These are phyloP conservation scores for Pseudoperonospora humuli DNA, from an alignment of 352 stramenopile genomes.

Conservation along the genomic window DNA sequence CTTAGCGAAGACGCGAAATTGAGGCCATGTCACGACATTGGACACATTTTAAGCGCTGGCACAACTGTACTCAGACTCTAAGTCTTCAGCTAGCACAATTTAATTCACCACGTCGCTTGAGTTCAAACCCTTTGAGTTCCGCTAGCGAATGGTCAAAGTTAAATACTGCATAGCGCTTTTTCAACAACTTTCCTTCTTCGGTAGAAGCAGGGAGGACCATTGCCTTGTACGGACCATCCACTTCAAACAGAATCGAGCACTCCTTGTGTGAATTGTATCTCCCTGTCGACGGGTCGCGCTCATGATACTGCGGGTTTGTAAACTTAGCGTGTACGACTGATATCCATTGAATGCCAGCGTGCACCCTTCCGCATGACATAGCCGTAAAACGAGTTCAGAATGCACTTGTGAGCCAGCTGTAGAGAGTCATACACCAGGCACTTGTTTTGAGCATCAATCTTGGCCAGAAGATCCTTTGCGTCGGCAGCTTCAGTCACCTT, in stretches of 20 bases:
- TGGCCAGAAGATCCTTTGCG: slow-evolving; percentile 73
- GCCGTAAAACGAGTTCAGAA: slow-evolving; percentile 99
- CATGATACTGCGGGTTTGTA: slow-evolving; percentile 96
- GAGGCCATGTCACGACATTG: neutral
- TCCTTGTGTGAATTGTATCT: slow-evolving; percentile 92
- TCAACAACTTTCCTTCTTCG: slow-evolving; percentile 97
- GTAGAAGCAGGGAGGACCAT: slow-evolving; percentile 98
- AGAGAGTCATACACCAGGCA: slow-evolving; percentile 96
- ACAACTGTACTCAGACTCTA: neutral
- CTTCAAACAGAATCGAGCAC: slow-evolving; percentile 99
- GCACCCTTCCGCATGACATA: slow-evolving; percentile 99
- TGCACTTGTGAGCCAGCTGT: slow-evolving; percentile 99
- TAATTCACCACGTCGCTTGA: slow-evolving; percentile 97
- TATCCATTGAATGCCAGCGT: slow-evolving; percentile 99
- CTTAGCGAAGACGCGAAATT: neutral
- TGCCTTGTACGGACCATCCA: slow-evolving; percentile 97
- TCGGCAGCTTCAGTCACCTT: slow-evolving; percentile 75
- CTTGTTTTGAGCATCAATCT: slow-evolving; percentile 85
- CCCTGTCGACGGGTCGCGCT: slow-evolving; percentile 43
- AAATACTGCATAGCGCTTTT: slow-evolving; percentile 94
- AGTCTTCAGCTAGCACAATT: neutral
- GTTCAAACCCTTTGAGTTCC: slow-evolving; percentile 92
- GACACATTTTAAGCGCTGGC: neutral
- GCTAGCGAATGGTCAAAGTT: slow-evolving; percentile 77
- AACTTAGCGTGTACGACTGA: slow-evolving; percentile 98